Conservation (phyloP, 225 moss, liverwort and hornwort genomes). For the Antitrichia curtipendula region DNA sequence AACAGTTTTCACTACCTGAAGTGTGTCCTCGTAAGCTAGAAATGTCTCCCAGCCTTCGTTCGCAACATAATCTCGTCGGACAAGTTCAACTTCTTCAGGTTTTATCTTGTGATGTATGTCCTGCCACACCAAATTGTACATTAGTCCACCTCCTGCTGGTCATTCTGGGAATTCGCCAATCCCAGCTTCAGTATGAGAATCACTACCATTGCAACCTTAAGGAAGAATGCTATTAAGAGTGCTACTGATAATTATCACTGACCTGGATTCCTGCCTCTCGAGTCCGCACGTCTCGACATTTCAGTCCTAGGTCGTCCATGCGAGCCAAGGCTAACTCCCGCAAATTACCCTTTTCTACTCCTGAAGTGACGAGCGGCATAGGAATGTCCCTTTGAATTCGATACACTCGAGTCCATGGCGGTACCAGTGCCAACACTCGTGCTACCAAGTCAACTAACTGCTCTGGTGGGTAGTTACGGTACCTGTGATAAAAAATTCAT, state of each 20-base stretch:
- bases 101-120: conserved; percentile 96
- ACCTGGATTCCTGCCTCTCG: conserved; percentile 99
- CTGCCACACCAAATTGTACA: conserved; percentile 19
- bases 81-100: conserved; percentile 98
- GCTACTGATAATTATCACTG: background rate
- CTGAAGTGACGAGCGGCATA: conserved; percentile 98
- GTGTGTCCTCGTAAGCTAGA: conserved; percentile 85
- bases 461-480: conserved; percentile 90
- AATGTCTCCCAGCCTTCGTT: conserved; percentile 99
- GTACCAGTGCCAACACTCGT: conserved; percentile 79
- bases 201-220: background rate
- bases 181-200: background rate
- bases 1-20: conserved; percentile 38
- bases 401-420: conserved; percentile 97
- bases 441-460: conserved; percentile 92
- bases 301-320: conserved; percentile 94
- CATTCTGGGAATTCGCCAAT: background rate
- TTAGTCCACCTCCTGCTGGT: background rate
- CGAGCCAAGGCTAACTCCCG: conserved; percentile 93
- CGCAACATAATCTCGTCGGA: conserved; percentile 95
- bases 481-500: conserved; percentile 23
- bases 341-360: conserved; percentile 94
- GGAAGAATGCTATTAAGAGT: background rate
- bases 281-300: conserved; percentile 97
- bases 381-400: conserved; percentile 99